Percentiles rank a stretch among this genome's conserved stretches.
These are phyloP conservation scores for Caloboletus firmus DNA, from an alignment of 1,284 basidiomycete species.

Conservation along the genomic window DNA sequence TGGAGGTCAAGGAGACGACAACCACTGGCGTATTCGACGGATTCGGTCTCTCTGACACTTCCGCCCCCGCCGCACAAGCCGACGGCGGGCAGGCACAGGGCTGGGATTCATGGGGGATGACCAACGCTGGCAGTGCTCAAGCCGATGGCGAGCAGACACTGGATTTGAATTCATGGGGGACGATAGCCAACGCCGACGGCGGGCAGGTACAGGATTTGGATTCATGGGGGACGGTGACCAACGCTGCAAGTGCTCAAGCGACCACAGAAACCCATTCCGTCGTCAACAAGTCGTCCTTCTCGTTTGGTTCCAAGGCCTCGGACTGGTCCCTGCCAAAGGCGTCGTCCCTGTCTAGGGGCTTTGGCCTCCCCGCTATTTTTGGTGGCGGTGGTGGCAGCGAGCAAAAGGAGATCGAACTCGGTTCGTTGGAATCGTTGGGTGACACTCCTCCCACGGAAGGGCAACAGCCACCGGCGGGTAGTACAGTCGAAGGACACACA, in stretches of 20 bases:
- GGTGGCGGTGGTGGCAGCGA: background rate
- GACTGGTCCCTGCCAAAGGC: background rate
- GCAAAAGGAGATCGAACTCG: conserved; percentile 16
- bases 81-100: background rate
- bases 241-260: background rate
- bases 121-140: background rate
- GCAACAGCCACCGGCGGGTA: too few relatives aligned
- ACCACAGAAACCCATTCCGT: conserved; percentile 1
- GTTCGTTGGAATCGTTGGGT: background rate
- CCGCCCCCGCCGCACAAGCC: background rate
- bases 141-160: too few relatives aligned
- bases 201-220: background rate
- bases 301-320: background rate
- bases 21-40: background rate
- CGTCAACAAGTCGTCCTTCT: background rate
- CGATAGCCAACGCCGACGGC: too few relatives aligned
- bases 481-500: background rate
- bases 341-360: background rate
- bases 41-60: background rate
- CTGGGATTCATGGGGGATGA: background rate
- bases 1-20: background rate
- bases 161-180: too few relatives aligned
- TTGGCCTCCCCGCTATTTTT: conserved; percentile 12
- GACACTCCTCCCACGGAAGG: background rate
- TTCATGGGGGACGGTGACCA: background rate